These are phyloP conservation scores for Petrea volubilis DNA, from an alignment of 257 asterid species.

Conservation along the genomic window DNA sequence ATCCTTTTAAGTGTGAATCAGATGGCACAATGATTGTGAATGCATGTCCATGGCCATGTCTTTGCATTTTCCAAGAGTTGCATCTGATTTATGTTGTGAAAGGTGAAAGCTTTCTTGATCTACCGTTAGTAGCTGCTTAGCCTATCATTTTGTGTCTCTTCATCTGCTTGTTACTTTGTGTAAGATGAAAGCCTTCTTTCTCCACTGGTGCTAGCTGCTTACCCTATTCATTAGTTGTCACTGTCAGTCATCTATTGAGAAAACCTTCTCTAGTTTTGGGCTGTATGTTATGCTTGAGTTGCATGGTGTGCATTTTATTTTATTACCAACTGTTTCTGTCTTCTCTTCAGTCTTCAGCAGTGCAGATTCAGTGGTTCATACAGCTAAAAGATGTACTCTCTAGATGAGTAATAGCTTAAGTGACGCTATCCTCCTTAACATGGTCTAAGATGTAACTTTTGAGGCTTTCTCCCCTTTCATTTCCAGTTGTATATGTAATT, in stretches of 20 bases:
- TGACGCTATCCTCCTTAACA: not conserved
- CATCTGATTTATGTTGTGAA: conserved; percentile 9
- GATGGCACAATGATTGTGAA: conserved; percentile 9
- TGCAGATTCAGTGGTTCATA: not conserved
- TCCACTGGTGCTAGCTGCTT: too few species aligned
- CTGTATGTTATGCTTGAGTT: too few species aligned
- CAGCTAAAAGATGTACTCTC: not conserved
- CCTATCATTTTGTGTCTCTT: too few species aligned
- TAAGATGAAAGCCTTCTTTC: too few species aligned
- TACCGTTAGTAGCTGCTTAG: too few species aligned
- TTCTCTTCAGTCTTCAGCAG: not conserved
- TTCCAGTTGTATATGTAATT: not conserved
- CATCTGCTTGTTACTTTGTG: too few species aligned
- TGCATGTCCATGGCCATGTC: not conserved
- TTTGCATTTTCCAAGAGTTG: not conserved
- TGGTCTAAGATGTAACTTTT: not conserved
- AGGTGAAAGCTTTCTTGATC: too few species aligned
- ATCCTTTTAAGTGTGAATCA: too few species aligned
- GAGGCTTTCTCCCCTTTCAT: not conserved
- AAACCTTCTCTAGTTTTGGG: too few species aligned
- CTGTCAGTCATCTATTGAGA: too few species aligned
- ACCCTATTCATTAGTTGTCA: too few species aligned
- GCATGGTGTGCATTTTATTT: not conserved
- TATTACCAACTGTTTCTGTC: not conserved
- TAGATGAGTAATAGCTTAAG: not conserved